Base-by-base conservation (phyloP, 305 asterid genomes). In the Rubia tinctorum region DNA sequence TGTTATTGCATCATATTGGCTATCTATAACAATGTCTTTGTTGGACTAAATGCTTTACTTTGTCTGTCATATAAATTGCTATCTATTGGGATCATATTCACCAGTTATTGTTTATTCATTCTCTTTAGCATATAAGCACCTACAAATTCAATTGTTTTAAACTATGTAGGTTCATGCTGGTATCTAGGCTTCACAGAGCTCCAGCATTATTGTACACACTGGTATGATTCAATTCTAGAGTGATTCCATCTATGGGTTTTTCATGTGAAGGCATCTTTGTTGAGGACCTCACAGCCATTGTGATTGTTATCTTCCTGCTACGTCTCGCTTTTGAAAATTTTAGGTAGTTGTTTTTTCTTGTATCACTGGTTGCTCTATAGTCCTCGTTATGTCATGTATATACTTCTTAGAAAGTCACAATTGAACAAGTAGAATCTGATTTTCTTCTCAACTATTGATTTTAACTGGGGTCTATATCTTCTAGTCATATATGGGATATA, bases 161-260 rank as follows among this genome's bases (percentile, higher is more conserved):
- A 62, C 58, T 80, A 75, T 83, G 73, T 89, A 95, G 99, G 87
- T 95, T 92, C 90, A 86, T 95, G 98, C 95, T 95, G 65, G 88
- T 95, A 76, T 87, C 99, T 70, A 90, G 90, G 86, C 95, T 77
- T 80, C 89, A 88, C 61, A 81, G 92, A 81, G 87, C 85, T 68
- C 97, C 99, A 62, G 88, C 91, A 37, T 75, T 90, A 83, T 93
- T 95, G 73, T 91, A 90, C 84, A 87, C 97, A 71, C 89, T 95
- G 93, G 99, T 95, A 91, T 71, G 90, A 72, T 71, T 70, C 71
- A n/a, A 68, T 66, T 66, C 73, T 69, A 51, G 79, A 79, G 56
- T 61, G 76, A 63, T 75, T 71, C 42, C 43, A 14, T 71, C 72
- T 71, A 15, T 67, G 8, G 9, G 15, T 40, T 72, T 34, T 58